phyloP scores from a whole-genome alignment of 2,329 filamentous ascomycete genomes.

The Cladosporium phlei region DNA sequence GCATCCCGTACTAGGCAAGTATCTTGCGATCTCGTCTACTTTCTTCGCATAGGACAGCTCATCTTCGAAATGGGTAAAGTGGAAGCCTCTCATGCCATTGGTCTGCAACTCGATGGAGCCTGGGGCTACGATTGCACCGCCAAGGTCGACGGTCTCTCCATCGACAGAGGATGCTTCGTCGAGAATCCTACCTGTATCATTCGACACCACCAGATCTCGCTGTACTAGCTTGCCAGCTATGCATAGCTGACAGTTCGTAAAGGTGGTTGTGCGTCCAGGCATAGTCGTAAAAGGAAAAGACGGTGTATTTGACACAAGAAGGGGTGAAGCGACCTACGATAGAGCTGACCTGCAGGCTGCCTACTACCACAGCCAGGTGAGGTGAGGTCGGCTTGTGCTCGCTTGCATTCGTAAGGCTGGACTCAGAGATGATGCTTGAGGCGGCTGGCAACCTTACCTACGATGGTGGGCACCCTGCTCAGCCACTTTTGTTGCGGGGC shows the following conservation, averaged over 20 bases:
- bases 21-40: slow-evolving; percentile 44
- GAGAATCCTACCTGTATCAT: slow-evolving; percentile 41
- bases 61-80: slow-evolving; percentile 49
- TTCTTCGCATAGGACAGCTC: slow-evolving; percentile 39
- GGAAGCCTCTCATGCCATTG: slow-evolving; percentile 51
- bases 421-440: no score
- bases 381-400: not conserved
- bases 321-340: no score
- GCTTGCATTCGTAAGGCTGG: slow-evolving; percentile 1
- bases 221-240: slow-evolving; percentile 41
- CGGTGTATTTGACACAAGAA: no score
- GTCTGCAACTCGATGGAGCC: slow-evolving; percentile 54
- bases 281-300: no score
- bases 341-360: no score
- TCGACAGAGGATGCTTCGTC: slow-evolving; percentile 38
- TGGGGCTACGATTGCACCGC: slow-evolving; percentile 48
- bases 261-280: slow-evolving; percentile 38
- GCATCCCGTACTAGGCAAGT: slow-evolving; percentile 49
- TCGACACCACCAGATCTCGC: slow-evolving; percentile 40
- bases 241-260: slow-evolving; percentile 44
- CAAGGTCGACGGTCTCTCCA: slow-evolving; percentile 42
- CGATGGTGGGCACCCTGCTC: no score
- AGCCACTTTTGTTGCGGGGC: not conserved
- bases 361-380: no score
- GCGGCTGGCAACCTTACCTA: no score